Evolutionary conservation across 441 rosid genomes (phyloP).

Genomic region (Sinapis alba): DNA sequence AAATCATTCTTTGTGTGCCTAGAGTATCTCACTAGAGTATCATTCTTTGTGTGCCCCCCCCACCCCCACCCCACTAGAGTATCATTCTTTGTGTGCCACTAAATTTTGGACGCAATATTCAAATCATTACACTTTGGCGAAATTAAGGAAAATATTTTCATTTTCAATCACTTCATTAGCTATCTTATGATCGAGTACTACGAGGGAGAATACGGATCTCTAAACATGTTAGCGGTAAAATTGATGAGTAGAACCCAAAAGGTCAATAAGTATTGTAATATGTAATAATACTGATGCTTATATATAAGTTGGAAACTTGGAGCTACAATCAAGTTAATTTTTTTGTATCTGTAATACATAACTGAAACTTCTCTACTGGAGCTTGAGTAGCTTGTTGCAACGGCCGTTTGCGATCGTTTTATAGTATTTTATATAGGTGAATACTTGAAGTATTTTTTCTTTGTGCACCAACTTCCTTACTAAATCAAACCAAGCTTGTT

Average conservation of each 20-base stretch:
- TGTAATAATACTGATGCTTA: not conserved
- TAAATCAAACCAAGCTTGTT: no score
- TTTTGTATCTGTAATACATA: not conserved
- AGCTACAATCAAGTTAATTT: not conserved
- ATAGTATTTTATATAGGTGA: not conserved
- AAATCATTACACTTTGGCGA: constrained; percentile 12
- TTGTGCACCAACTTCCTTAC: no score
- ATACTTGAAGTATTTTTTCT: no score
- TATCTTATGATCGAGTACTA: not conserved
- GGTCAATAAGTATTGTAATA: not conserved
- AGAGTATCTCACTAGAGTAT: constrained; percentile 26
- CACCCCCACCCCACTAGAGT: constrained; percentile 23
- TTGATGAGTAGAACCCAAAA: not conserved
- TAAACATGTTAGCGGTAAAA: not conserved
- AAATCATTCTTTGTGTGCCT: no score
- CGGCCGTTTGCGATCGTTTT: not conserved
- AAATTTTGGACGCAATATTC: not conserved
- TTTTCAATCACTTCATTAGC: not conserved
- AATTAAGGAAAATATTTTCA: not conserved
- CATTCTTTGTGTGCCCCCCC: constrained; percentile 29
- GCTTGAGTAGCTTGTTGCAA: not conserved
- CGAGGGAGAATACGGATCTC: not conserved
- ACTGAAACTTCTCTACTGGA: not conserved
- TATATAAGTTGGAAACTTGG: not conserved
- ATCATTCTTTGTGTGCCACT: constrained; percentile 30